phyloP scores from a whole-genome alignment of 2,329 filamentous ascomycete genomes.

The Pleurostoma richardsiae region DNA sequence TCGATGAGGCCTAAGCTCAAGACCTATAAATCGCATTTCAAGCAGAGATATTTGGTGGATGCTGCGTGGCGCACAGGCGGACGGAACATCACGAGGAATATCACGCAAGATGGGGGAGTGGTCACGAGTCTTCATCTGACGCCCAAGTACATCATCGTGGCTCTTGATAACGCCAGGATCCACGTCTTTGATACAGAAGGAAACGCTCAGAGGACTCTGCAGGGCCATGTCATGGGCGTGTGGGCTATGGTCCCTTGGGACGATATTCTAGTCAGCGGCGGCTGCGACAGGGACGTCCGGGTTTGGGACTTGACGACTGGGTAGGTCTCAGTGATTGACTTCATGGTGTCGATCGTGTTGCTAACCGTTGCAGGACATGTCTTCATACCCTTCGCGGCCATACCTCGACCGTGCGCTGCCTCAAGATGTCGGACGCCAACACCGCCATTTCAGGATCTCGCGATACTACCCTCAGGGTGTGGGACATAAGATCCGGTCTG shows the following conservation, averaged over 20 bases:
- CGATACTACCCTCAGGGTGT: slow-evolving; percentile 90
- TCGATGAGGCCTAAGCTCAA: slow-evolving; percentile 58
- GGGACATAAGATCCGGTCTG: slow-evolving; percentile 84
- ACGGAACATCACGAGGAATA: slow-evolving; percentile 76
- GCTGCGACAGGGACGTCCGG: slow-evolving; percentile 91
- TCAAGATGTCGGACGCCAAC: slow-evolving; percentile 94
- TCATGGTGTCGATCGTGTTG: neutral
- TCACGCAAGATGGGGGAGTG: slow-evolving; percentile 93
- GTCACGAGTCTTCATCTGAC: slow-evolving; percentile 95
- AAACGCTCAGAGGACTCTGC: slow-evolving; percentile 78
- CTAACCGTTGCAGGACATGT: slow-evolving; percentile 52
- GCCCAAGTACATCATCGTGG: slow-evolving; percentile 93
- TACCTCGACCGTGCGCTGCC: slow-evolving; percentile 90
- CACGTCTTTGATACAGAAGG: slow-evolving; percentile 95
- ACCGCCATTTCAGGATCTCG: slow-evolving; percentile 95
- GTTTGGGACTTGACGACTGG: slow-evolving; percentile 96
- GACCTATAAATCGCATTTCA: slow-evolving; percentile 95
- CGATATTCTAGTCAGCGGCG: slow-evolving; percentile 89
- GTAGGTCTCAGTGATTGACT: slow-evolving; percentile 42
- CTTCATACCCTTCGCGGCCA: slow-evolving; percentile 86
- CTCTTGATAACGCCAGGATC: slow-evolving; percentile 96
- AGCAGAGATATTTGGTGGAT: slow-evolving; percentile 94
- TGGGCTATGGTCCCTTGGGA: slow-evolving; percentile 99
- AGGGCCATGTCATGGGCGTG: slow-evolving; percentile 97
- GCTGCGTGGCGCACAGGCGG: slow-evolving; percentile 94